These are phyloP conservation scores for Colletotrichum falcatum DNA, from an alignment of 2,329 filamentous ascomycete species.

Conservation along the genomic window DNA sequence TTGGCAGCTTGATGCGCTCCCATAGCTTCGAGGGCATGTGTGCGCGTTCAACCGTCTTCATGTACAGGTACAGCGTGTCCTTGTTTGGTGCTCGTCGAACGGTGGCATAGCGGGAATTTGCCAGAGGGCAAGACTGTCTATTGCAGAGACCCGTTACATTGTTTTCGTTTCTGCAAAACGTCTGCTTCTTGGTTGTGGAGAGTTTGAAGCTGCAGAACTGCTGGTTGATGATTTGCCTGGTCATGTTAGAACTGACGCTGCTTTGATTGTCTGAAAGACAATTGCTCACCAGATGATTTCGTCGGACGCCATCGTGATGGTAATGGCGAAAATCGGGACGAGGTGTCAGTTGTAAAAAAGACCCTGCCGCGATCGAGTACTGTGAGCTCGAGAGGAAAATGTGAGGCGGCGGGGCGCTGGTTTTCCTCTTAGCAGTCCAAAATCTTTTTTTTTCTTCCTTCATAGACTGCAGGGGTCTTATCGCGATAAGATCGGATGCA, in stretches of 20 bases:
- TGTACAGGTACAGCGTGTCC: slow-evolving; percentile 91
- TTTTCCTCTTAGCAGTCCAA: slow-evolving; percentile 37
- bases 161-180: slow-evolving; percentile 95
- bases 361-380: slow-evolving; percentile 29
- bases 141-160: slow-evolving; percentile 88
- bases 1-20: slow-evolving; percentile 90
- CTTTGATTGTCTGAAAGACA: neutral
- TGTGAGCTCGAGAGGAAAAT: slow-evolving; percentile 33
- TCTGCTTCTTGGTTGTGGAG: slow-evolving; percentile 87
- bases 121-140: slow-evolving; percentile 88
- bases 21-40: slow-evolving; percentile 93
- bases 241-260: slow-evolving; percentile 5
- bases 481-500: slow-evolving; percentile 37
- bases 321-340: slow-evolving; percentile 17
- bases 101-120: slow-evolving; percentile 93
- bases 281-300: slow-evolving; percentile 82
- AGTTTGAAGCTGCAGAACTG: slow-evolving; percentile 96
- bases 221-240: slow-evolving; percentile 88
- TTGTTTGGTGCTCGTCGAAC: slow-evolving; percentile 85
- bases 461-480: slow-evolving; percentile 34
- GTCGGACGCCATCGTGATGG: slow-evolving; percentile 81
- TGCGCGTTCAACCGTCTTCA: slow-evolving; percentile 92
- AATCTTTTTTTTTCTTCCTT: slow-evolving; percentile 21
- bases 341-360: slow-evolving; percentile 9
- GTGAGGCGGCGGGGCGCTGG: slow-evolving; percentile 39